Evolutionary conservation across 495 filamentous ascomycete species (phyloP), one percentile per base, ranked within the genome.

Genomic region (Penicillium ucsense): DNA sequence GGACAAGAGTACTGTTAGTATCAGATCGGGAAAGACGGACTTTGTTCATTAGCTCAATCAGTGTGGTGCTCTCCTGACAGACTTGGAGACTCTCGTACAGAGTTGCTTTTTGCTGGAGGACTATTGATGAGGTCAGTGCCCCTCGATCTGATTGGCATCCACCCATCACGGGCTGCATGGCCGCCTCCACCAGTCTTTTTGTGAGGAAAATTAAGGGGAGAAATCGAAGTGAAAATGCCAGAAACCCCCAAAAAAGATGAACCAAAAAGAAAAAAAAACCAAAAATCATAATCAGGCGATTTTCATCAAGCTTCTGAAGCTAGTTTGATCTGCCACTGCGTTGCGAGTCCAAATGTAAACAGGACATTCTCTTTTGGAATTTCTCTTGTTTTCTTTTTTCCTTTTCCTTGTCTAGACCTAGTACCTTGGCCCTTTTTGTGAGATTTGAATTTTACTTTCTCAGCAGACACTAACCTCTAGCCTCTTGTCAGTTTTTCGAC

Each of bases 31-130:
- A 45, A 45, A 20, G 20, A 3, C 28, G 43, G 4, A 34, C 41
- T 43, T 43, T 43, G 30, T 43, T 30, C 41, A 43, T 43, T 43
- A 43, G 41, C 31, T 43, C 34, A 32, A 12, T 33, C 34, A 33
- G 41, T 20, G 20, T 2, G 20, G 20, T 20, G 20, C 20, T 20
- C 20, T 20, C 20, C 20, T 20, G 20, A 1, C 20, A 20, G 20
- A 20, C 20, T 20, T 2, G 20, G 20, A 20, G 20, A 20, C 20
- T 20, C 20, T 20, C 20, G 20, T 20, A 20, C 20, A 20, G 20
- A 20, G 20, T 20, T 20, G 20, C 20, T 20, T 20, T 20, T 20
- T 20, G 20, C 20, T 20, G 20, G 20, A 20, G 38, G 37, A 29
- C 12, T 30, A 9, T 30, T 41, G 27, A 8, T 32, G 5, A 7